Evolutionary conservation across 2,329 filamentous ascomycete genomes (phyloP), one percentile per base, ranked within the genome.

Genomic region (Epichloe hybrida): DNA sequence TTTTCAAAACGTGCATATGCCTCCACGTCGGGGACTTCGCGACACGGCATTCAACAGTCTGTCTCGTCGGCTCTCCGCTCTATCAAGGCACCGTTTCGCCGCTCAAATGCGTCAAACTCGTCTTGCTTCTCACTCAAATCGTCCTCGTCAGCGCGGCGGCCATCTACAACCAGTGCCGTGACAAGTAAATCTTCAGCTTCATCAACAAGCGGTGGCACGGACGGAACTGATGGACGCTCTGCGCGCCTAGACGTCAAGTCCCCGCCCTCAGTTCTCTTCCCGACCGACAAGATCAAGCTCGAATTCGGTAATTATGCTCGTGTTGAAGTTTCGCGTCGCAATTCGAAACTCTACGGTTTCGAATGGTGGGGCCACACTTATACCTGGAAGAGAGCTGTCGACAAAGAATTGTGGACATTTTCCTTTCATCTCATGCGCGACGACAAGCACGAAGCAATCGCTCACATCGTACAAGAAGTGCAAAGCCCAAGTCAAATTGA

Each of bases 241-340:
- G 47, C 47, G 31, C 49, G 38, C 20, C 49, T 44, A 21, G 53
- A 52, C 23, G 48, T 34, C 42, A 53, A 58, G 49, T 53, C 55
- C 50, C 61, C 62, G 48, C 61, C 61, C 38, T 53, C 58, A 31
- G 64, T 65, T 23, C 70, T 67, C 49, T 61, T 73, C 43, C 79
- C 86, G 17, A 86, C 83, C 52, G 88, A 95, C 65, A 84, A 78
- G 37, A 86, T 91, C 64, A 87, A 89, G 68, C 77, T 98, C 36
- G 91, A 97, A 64, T 98, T 96, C 65, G 94, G 88, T 57, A 98
- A 97, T 70, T 98, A 98, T 64, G 91, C 91, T 2, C 88, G 93
- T 59, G 81, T 97, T 40, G 86, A 95, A 56, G 71, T 98, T 48
- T 81, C 79, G 57, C 80, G 87, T 48, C 82, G 80, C 57, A 72